Evolutionary conservation across 2,329 filamentous ascomycete species (phyloP).

Genomic region (Xylaria sp.): DNA sequence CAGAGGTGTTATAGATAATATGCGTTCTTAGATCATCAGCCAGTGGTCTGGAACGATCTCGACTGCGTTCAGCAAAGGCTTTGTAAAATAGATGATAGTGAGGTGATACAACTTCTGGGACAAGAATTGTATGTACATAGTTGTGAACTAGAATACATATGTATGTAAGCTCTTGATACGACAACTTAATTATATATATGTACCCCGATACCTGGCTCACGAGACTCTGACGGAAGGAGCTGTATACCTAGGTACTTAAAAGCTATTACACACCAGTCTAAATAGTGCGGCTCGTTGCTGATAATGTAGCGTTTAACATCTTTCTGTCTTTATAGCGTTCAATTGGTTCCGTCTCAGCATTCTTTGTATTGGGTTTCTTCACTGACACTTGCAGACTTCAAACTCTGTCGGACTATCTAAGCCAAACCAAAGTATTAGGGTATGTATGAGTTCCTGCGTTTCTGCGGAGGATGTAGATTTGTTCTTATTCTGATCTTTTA

Average conservation of each 20-base stretch:
- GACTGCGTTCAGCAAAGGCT: not conserved
- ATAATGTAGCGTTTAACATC: not conserved
- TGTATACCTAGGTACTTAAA: not conserved
- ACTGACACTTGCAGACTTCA: not conserved
- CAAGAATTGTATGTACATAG: not conserved
- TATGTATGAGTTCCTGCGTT: too few relatives aligned
- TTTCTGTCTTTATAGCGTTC: not conserved
- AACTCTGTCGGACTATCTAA: not conserved
- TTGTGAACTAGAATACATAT: not conserved
- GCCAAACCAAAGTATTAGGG: too few relatives aligned
- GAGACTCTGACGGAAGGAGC: not conserved
- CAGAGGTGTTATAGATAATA: not conserved
- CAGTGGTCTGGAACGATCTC: not conserved
- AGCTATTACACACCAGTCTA: not conserved
- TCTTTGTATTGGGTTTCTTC: not conserved
- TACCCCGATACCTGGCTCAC: not conserved
- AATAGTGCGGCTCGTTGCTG: not conserved
- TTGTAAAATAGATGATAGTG: not conserved
- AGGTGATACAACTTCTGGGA: not conserved
- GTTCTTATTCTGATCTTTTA: too few relatives aligned
- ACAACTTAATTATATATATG: not conserved
- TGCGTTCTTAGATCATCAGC: not conserved
- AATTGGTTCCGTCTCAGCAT: not conserved
- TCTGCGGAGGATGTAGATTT: too few relatives aligned
- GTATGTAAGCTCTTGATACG: not conserved